phyloP scores from a whole-genome alignment of 1,284 basidiomycete species.

The Laetiporus sulphureus region DNA sequence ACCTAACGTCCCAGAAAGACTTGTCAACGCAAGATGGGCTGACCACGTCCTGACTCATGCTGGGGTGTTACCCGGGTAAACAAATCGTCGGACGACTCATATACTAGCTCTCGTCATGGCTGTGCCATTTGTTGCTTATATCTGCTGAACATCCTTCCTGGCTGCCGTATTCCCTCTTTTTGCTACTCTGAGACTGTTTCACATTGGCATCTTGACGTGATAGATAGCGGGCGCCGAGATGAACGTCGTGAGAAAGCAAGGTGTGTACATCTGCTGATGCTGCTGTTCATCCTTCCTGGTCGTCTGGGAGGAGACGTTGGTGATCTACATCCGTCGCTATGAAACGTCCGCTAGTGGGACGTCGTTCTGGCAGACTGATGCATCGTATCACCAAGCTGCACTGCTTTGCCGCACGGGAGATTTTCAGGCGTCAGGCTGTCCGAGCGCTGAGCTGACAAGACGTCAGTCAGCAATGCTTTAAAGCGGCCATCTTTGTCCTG shows the following conservation, averaged over 20 bases:
- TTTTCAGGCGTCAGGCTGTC: too few relatives aligned
- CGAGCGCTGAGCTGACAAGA: too few relatives aligned
- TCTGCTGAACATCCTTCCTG: not conserved
- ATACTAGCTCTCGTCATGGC: not conserved
- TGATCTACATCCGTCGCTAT: conserved; percentile 4
- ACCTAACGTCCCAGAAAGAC: not conserved
- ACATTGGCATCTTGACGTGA: not conserved
- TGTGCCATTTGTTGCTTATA: not conserved
- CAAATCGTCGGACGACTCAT: not conserved
- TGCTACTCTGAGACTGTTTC: too few relatives aligned
- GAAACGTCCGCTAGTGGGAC: conserved; percentile 4
- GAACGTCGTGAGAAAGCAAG: conserved; percentile 12
- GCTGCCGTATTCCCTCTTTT: not conserved
- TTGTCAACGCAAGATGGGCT: conserved; percentile 2
- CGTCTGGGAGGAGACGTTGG: not conserved
- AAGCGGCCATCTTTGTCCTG: too few relatives aligned
- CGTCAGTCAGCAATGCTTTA: too few relatives aligned
- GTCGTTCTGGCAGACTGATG: too few relatives aligned
- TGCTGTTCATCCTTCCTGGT: not conserved
- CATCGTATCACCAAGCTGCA: too few relatives aligned
- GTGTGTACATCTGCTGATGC: conserved; percentile 3
- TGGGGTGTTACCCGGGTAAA: conserved; percentile 2
- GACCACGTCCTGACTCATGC: conserved; percentile 10
- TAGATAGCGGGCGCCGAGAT: conserved; percentile 1
- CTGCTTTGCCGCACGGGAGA: too few relatives aligned